Evolutionary conservation across 2,329 filamentous ascomycete species (phyloP).

Genomic region (Penicillium psychrosexuale): DNA sequence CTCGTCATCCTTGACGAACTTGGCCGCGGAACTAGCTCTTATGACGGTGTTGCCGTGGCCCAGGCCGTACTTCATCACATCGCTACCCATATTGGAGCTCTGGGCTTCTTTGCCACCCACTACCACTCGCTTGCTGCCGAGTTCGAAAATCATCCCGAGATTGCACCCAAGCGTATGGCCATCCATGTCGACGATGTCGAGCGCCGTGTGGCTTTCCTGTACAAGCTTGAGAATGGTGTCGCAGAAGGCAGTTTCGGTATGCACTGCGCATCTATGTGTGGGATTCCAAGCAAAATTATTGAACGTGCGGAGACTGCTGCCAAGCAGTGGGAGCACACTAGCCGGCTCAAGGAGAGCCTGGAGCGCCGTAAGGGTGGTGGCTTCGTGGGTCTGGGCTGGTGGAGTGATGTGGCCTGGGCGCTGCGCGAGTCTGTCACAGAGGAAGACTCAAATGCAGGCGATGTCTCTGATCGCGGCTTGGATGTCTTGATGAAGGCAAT

Average conservation of each 20-base stretch:
- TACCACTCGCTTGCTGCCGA: slow-evolving; percentile 93
- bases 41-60: slow-evolving; percentile 93
- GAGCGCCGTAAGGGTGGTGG: slow-evolving; percentile 75
- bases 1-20: slow-evolving; percentile 96
- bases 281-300: slow-evolving; percentile 79
- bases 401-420: slow-evolving; percentile 82
- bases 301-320: slow-evolving; percentile 85
- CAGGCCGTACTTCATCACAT: slow-evolving; percentile 97
- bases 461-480: slow-evolving; percentile 50
- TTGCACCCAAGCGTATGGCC: slow-evolving; percentile 82
- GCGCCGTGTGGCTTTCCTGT: slow-evolving; percentile 90
- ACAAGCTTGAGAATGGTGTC: slow-evolving; percentile 88
- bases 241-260: slow-evolving; percentile 97
- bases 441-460: slow-evolving; percentile 31
- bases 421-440: slow-evolving; percentile 54
- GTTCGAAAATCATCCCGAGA: slow-evolving; percentile 85
- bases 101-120: slow-evolving; percentile 97
- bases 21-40: slow-evolving; percentile 88
- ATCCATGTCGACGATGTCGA: slow-evolving; percentile 86
- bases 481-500: slow-evolving; percentile 59
- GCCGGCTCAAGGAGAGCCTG: slow-evolving; percentile 79
- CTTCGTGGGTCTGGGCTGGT: slow-evolving; percentile 77
- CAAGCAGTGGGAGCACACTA: slow-evolving; percentile 92
- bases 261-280: slow-evolving; percentile 98
- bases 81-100: slow-evolving; percentile 84